These are phyloP conservation scores for Kluyveromyces siamensis DNA, from an alignment of 805 yeast species.

Conservation along the genomic window DNA sequence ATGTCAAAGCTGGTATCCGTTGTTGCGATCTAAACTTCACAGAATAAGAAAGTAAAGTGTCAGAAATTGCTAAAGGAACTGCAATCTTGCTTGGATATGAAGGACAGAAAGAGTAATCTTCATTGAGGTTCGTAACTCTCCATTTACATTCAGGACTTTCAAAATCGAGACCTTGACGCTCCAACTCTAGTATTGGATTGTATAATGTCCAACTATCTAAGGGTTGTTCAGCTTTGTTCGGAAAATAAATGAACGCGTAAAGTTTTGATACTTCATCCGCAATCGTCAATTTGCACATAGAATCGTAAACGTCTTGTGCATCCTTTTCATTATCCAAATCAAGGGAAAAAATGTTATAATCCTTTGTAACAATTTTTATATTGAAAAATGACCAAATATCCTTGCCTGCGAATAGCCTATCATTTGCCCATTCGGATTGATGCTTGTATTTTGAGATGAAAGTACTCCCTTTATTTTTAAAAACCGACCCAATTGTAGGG, in stretches of 20 bases:
- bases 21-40: slow-evolving; percentile 78
- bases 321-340: slow-evolving; percentile 53
- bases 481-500: slow-evolving; percentile 65
- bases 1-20: slow-evolving; percentile 75
- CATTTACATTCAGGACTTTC: slow-evolving; percentile 36
- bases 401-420: slow-evolving; percentile 13
- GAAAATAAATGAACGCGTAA: slow-evolving; percentile 76
- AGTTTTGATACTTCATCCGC: slow-evolving; percentile 44
- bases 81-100: slow-evolving; percentile 65
- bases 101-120: slow-evolving; percentile 54
- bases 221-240: slow-evolving; percentile 58
- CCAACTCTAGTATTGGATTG: slow-evolving; percentile 53
- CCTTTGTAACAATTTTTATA: slow-evolving; percentile 70
- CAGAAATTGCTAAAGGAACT: slow-evolving; percentile 73
- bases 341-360: slow-evolving; percentile 72
- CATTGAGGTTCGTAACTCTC: slow-evolving; percentile 63
- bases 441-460: slow-evolving; percentile 18
- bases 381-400: slow-evolving; percentile 36
- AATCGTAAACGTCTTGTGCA: slow-evolving; percentile 65
- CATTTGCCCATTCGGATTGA: slow-evolving; percentile 13
- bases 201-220: slow-evolving; percentile 69
- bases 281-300: slow-evolving; percentile 58
- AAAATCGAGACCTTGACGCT: slow-evolving; percentile 55
- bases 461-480: slow-evolving; percentile 47
- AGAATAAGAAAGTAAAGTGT: slow-evolving; percentile 74